Evolutionary conservation across 306 rosid species (phyloP).

Genomic region (Citrullus mucosospermus): DNA sequence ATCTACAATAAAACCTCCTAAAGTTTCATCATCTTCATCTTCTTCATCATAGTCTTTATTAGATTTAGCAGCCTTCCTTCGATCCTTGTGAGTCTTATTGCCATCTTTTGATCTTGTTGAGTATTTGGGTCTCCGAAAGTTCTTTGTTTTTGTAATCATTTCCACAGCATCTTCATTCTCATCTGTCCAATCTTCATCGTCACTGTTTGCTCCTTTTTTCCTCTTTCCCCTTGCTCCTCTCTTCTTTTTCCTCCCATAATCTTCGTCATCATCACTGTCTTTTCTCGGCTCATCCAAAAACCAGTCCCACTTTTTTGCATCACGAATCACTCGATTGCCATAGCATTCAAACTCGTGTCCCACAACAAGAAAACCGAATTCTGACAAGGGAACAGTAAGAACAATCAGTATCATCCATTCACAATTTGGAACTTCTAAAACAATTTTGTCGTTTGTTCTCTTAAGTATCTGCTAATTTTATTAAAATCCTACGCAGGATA

Average conservation of each 20-base stretch:
- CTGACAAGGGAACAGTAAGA: conserved; percentile 20
- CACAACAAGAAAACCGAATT: conserved; percentile 64
- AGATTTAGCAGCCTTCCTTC: conserved; percentile 19
- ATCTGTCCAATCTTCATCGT: conserved; percentile 57
- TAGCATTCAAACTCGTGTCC: conserved; percentile 72
- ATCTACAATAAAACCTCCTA: conserved; percentile 17
- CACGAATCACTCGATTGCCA: conserved; percentile 45
- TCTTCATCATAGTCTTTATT: conserved; percentile 7
- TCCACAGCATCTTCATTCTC: conserved; percentile 44
- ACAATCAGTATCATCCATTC: background rate
- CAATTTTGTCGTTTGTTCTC: background rate
- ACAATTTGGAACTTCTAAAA: background rate
- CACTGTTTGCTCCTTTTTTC: conserved; percentile 18
- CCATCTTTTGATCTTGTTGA: conserved; percentile 47
- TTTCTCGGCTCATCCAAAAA: conserved; percentile 43
- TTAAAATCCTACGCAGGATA: background rate
- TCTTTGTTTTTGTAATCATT: conserved; percentile 28
- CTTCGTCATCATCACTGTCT: conserved; percentile 23
- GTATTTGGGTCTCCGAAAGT: conserved; percentile 30
- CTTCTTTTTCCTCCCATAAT: conserved; percentile 17
- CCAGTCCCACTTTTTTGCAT: conserved; percentile 62
- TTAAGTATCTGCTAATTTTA: background rate
- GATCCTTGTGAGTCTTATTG: conserved; percentile 11
- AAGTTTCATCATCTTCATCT: conserved; percentile 5
- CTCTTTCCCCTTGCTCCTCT: conserved; percentile 28